phyloP scores from a whole-genome alignment of 768 basidiomycete species.

The Tephrocybe sp. region DNA sequence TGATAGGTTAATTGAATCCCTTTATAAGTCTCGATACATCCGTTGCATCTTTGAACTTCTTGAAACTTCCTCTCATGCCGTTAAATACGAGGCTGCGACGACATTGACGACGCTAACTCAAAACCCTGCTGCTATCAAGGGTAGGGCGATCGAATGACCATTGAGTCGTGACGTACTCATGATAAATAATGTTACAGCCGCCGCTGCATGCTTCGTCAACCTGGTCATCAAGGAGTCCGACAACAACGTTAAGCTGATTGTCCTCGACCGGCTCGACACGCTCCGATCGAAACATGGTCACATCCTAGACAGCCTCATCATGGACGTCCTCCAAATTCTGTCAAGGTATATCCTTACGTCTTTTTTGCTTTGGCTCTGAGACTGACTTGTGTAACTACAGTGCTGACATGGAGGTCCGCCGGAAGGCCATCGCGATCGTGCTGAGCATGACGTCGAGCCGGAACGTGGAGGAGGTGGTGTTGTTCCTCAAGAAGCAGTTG shows the following conservation, averaged over 20 bases:
- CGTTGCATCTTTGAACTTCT: conserved; percentile 90
- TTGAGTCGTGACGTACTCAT: background rate
- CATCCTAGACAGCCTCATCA: conserved; percentile 86
- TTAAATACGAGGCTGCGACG: conserved; percentile 96
- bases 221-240: conserved; percentile 94
- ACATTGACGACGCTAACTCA: conserved; percentile 92
- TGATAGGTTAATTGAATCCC: conserved; percentile 5
- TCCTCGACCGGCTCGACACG: conserved; percentile 84
- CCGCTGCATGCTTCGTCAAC: conserved; percentile 83
- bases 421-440: conserved; percentile 87
- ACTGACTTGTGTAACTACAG: conserved; percentile 33
- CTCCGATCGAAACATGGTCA: conserved; percentile 84
- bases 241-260: conserved; percentile 98
- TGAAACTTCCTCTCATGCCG: conserved; percentile 85
- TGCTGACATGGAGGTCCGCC: conserved; percentile 93
- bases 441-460: conserved; percentile 90
- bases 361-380: background rate
- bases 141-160: conserved; percentile 40
- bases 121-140: conserved; percentile 94
- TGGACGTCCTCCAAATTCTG: conserved; percentile 92
- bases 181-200: conserved; percentile 49
- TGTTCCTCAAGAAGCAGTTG: conserved; percentile 98
- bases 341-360: conserved; percentile 50
- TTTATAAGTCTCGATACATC: conserved; percentile 83
- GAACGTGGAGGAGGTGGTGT: conserved; percentile 94